A percentile compares a stretch with the other conserved stretches of the same genome.
These are phyloP conservation scores for Panicum hallii DNA, from an alignment of 202 grass and related monocot species.

Conservation along the genomic window DNA sequence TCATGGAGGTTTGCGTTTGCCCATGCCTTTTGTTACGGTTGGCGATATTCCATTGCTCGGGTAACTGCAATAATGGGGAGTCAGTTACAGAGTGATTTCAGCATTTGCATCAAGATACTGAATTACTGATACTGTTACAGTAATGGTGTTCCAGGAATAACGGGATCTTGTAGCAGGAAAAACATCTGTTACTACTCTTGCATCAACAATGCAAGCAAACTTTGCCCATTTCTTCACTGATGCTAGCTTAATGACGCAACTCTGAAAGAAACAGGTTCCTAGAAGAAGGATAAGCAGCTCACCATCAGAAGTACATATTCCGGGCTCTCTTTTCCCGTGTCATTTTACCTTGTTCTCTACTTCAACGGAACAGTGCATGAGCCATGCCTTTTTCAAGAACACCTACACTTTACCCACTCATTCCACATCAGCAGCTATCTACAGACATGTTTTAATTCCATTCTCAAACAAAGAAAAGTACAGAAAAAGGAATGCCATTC, in stretches of 20 bases:
- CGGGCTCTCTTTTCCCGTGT: neutral
- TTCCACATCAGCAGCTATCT: neutral
- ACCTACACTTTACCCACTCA: neutral
- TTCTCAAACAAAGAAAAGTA: neutral
- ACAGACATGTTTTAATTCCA: slow-evolving; percentile 17
- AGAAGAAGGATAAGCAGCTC: too few relatives aligned
- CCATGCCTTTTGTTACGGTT: neutral
- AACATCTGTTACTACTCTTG: neutral
- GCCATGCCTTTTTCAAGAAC: neutral
- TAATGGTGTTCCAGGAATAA: neutral
- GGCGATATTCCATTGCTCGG: neutral
- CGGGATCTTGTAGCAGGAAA: neutral
- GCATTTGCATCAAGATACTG: neutral
- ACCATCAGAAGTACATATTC: neutral
- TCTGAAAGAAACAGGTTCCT: neutral
- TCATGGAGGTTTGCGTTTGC: too few relatives aligned
- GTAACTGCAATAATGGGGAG: neutral
- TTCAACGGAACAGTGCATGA: neutral
- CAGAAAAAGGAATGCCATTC: neutral
- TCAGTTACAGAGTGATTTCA: slow-evolving; percentile 27
- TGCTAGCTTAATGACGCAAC: neutral
- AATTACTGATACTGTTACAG: too few relatives aligned
- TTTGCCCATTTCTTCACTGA: neutral
- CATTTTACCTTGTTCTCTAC: slow-evolving; percentile 11
- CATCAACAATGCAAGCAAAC: neutral